Conservation (phyloP, 192 early-diverging fungal species). For the Backusella sp. region DNA sequence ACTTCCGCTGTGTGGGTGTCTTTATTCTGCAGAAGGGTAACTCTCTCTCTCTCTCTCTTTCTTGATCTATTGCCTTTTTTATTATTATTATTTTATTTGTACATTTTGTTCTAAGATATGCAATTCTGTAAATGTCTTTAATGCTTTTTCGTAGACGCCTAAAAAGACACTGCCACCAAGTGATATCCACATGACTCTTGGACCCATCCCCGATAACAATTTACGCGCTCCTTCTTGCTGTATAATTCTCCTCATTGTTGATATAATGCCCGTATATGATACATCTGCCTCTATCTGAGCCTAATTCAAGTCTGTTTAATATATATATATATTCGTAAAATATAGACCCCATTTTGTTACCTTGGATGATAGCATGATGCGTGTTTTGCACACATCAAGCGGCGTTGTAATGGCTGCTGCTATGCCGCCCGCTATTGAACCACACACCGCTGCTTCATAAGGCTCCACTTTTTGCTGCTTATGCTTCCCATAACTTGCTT, state of each 20-base stretch:
- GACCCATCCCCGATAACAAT: constrained; percentile 84
- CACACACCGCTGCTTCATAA: constrained; percentile 83
- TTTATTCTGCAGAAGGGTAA: no score
- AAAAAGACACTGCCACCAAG: constrained; percentile 94
- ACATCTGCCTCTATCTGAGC: constrained; percentile 25
- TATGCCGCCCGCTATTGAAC: constrained; percentile 83
- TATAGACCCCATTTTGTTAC: constrained; percentile 30
- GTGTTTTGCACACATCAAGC: constrained; percentile 92
- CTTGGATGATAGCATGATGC: constrained; percentile 87
- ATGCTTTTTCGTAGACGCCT: constrained; percentile 87
- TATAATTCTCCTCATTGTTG: constrained; percentile 71
- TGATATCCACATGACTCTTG: constrained; percentile 92
- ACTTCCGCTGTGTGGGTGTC: background rate
- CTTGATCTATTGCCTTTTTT: no score
- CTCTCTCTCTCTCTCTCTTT: no score
- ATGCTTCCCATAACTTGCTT: constrained; percentile 50
- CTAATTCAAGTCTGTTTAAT: constrained; percentile 3
- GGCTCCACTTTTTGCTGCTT: constrained; percentile 54
- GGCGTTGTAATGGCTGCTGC: constrained; percentile 91
- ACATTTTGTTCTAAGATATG: constrained; percentile 14
- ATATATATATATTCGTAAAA: no score
- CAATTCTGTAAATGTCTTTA: constrained; percentile 23
- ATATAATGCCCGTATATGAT: constrained; percentile 63
- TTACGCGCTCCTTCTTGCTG: constrained; percentile 72
- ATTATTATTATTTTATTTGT: background rate